Conservation (phyloP, 2,329 filamentous ascomycete genomes). For the Pyricularia grisea region DNA sequence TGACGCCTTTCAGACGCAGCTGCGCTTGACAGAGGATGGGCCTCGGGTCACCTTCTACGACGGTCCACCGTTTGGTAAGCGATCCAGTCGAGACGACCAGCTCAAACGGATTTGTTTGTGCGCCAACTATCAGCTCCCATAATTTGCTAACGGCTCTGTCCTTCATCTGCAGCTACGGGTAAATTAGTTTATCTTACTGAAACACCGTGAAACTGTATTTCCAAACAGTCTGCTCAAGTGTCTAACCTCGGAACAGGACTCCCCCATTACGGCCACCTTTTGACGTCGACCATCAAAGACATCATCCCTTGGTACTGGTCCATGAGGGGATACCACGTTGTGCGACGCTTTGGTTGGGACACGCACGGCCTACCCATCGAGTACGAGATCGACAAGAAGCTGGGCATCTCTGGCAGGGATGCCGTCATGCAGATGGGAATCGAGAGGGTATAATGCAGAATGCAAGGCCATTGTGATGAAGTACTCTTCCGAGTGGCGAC, state of each 20-base stretch:
- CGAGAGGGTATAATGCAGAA: slow-evolving; percentile 83
- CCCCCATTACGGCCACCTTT: slow-evolving; percentile 60
- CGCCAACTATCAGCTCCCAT: no score
- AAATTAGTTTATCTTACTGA: no score
- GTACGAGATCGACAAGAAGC: slow-evolving; percentile 94
- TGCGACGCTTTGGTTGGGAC: slow-evolving; percentile 79
- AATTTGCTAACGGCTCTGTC: no score
- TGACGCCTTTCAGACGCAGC: no score
- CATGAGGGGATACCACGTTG: slow-evolving; percentile 64
- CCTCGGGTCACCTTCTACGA: no score
- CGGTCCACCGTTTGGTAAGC: no score
- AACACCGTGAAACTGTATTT: no score
- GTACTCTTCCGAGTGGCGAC: slow-evolving; percentile 69
- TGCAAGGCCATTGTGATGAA: slow-evolving; percentile 91
- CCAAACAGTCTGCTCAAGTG: no score
- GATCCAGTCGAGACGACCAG: no score
- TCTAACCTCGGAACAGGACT: slow-evolving; percentile 14
- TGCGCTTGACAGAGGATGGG: no score
- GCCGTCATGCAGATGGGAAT: slow-evolving; percentile 82
- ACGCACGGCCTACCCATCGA: slow-evolving; percentile 90
- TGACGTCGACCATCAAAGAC: slow-evolving; percentile 93
- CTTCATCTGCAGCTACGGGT: no score
- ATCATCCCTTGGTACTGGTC: slow-evolving; percentile 95
- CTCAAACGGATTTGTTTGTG: no score
- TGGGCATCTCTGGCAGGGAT: slow-evolving; percentile 74